Evolutionary conservation across 495 filamentous ascomycete genomes (phyloP).

Genomic region (Talaromyces wortmannii): DNA sequence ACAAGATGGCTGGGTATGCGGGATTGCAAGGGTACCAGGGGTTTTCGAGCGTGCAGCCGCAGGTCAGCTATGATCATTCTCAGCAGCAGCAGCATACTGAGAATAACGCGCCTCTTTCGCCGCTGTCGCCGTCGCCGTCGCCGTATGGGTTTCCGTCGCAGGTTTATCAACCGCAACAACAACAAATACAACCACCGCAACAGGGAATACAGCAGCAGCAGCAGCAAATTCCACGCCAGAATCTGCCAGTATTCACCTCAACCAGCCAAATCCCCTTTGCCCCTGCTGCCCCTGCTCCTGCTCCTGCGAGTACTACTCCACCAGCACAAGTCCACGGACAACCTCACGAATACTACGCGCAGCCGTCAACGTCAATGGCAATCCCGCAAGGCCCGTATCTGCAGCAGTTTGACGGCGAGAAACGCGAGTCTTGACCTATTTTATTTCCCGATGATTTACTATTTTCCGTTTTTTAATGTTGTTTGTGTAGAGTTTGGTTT

Average conservation of each 20-base stretch:
- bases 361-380: not conserved
- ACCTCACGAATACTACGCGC: too few relatives aligned
- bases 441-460: too few relatives aligned
- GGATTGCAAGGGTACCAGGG: not conserved
- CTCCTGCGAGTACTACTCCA: not conserved
- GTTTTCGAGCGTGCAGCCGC: not conserved
- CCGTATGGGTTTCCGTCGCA: conserved; percentile 11
- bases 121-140: not conserved
- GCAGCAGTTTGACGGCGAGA: not conserved
- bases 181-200: conserved; percentile 10
- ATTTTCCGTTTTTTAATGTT: too few relatives aligned
- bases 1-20: not conserved
- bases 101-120: not conserved
- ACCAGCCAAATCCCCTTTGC: conserved; percentile 46
- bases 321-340: too few relatives aligned
- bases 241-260: conserved; percentile 45
- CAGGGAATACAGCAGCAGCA: conserved; percentile 1
- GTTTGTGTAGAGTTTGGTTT: too few relatives aligned
- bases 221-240: conserved; percentile 22
- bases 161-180: too few relatives aligned
- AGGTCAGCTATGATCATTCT: not conserved
- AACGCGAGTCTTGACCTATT: too few relatives aligned
- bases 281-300: conserved; percentile 4
- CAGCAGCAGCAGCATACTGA: not conserved
- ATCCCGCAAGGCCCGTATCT: not conserved